phyloP scores from a whole-genome alignment of 352 stramenopile genomes.

The Pythium diclinum region DNA sequence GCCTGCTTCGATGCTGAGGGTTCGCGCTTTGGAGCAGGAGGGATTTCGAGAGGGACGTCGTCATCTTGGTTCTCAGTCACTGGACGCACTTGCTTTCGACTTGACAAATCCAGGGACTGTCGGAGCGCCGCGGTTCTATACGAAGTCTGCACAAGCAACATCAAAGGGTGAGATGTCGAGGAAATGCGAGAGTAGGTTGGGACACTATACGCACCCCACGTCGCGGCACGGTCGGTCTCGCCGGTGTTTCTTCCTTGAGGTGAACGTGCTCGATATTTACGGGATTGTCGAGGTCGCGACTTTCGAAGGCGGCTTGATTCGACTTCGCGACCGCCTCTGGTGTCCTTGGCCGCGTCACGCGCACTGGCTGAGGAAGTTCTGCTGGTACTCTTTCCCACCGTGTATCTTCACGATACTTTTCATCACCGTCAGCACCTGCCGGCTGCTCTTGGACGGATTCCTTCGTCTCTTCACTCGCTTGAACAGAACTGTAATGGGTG shows the following conservation, averaged over 20 bases:
- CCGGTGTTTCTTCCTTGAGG: neutral
- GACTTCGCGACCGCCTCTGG: neutral
- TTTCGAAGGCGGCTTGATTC: neutral
- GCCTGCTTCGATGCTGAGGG: neutral
- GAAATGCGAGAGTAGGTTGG: too few species aligned
- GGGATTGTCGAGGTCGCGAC: neutral
- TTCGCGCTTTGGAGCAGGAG: neutral
- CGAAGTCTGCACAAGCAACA: neutral
- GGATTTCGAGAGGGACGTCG: neutral
- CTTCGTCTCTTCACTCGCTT: neutral
- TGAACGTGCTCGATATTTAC: neutral
- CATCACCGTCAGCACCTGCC: neutral
- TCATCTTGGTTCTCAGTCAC: neutral
- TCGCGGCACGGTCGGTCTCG: neutral
- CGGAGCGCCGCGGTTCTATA: neutral
- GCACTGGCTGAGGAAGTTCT: neutral
- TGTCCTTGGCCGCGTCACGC: neutral
- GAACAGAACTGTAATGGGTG: neutral
- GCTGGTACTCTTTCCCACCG: neutral
- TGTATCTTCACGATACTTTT: too few species aligned
- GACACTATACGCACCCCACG: neutral
- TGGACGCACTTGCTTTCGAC: neutral
- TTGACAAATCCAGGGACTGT: conserved; percentile 2
- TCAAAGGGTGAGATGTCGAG: neutral
- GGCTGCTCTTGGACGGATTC: neutral